Percentiles rank a stretch among this genome's conserved stretches.
Conservation (phyloP, 225 moss, liverwort and hornwort genomes). For the Ulota crispa region DNA sequence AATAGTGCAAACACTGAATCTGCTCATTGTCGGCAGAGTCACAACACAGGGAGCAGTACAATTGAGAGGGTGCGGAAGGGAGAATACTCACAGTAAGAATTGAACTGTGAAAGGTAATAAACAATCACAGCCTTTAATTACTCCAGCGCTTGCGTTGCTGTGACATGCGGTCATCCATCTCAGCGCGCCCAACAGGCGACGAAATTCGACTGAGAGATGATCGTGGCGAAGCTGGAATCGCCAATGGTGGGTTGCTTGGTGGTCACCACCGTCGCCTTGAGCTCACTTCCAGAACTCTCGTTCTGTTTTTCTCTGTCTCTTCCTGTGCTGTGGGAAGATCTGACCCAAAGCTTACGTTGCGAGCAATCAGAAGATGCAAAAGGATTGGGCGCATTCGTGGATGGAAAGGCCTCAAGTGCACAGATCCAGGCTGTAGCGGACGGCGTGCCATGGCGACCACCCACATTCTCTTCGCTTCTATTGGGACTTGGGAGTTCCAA, state of each 20-base stretch:
- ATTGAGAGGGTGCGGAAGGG: neutral
- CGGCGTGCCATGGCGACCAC: neutral
- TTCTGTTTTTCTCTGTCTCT: neutral
- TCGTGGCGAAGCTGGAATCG: neutral
- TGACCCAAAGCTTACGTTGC: neutral
- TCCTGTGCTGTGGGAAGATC: neutral
- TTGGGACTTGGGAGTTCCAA: no score
- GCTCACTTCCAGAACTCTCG: no score
- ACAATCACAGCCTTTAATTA: neutral
- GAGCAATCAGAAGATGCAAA: neutral
- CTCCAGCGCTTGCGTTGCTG: neutral
- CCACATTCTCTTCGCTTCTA: no score
- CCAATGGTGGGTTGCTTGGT: neutral
- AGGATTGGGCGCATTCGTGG: neutral
- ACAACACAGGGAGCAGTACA: neutral
- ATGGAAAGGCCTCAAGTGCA: neutral
- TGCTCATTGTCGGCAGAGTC: neutral
- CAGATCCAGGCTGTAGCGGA: neutral
- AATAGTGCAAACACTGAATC: neutral
- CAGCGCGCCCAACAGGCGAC: neutral
- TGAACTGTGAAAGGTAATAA: neutral
- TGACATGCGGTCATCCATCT: neutral
- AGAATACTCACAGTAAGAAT: conserved; percentile 10
- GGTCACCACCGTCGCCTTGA: no score
- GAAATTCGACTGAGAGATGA: neutral